A percentile compares a stretch with the other conserved stretches of the same genome.
These are phyloP conservation scores for Pseudonectria foliicola DNA, from an alignment of 2,329 filamentous ascomycete species.

Conservation along the genomic window DNA sequence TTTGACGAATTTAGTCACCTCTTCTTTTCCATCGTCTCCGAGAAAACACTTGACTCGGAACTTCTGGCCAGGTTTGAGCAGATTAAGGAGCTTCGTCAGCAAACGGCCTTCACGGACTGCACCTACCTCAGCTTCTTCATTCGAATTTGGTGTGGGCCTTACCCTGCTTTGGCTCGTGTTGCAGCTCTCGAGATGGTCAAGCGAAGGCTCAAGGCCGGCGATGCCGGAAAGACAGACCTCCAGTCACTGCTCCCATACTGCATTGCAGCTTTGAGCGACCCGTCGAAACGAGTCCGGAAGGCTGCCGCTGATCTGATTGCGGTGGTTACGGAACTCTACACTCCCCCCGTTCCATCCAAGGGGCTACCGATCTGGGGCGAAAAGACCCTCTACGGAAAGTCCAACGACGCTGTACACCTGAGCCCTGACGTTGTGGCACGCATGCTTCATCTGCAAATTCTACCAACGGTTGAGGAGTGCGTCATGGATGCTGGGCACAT, in stretches of 20 bases:
- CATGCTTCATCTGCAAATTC: constrained; percentile 58
- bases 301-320: constrained; percentile 63
- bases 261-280: constrained; percentile 66
- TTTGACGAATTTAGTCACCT: constrained; percentile 53
- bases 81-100: constrained; percentile 46
- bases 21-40: constrained; percentile 47
- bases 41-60: constrained; percentile 31
- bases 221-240: constrained; percentile 52
- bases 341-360: constrained; percentile 27
- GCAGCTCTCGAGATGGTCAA: constrained; percentile 62
- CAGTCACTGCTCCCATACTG: constrained; percentile 81
- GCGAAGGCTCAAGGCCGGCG: constrained; percentile 44
- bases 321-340: constrained; percentile 46
- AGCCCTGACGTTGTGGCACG: constrained; percentile 49
- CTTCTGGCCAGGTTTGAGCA: constrained; percentile 46
- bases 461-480: constrained; percentile 77
- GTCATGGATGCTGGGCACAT: constrained; percentile 72
- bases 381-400: constrained; percentile 57
- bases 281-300: constrained; percentile 67
- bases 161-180: constrained; percentile 60
- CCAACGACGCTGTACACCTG: constrained; percentile 50
- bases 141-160: constrained; percentile 65
- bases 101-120: constrained; percentile 49
- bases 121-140: constrained; percentile 72
- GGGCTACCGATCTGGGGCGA: constrained; percentile 50